Evolutionary conservation across 352 stramenopile species (phyloP).

Genomic region (Pythium catenulatum): DNA sequence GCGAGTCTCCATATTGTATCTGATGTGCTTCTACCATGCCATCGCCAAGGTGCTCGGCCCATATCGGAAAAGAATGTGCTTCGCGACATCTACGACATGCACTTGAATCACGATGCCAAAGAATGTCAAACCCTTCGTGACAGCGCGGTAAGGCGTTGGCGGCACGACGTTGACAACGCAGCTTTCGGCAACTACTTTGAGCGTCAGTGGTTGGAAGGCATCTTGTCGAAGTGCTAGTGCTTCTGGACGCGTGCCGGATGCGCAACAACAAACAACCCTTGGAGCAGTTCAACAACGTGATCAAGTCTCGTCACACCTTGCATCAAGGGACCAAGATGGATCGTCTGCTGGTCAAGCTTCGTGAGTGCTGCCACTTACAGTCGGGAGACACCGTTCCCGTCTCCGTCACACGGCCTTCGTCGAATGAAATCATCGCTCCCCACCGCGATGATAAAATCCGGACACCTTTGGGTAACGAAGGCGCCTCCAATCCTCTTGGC

Average conservation of each 20-base stretch:
- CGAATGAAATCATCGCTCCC: neutral
- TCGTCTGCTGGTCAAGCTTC: neutral
- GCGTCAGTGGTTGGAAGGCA: conserved; percentile 12
- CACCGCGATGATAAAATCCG: neutral
- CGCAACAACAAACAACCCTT: conserved; percentile 51
- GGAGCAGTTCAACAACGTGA: conserved; percentile 48
- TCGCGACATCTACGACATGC: conserved; percentile 46
- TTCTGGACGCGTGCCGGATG: conserved; percentile 20
- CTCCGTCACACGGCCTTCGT: neutral
- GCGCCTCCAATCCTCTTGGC: neutral
- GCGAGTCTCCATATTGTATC: neutral
- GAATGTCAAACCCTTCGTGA: neutral
- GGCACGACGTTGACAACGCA: neutral
- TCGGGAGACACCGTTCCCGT: neutral
- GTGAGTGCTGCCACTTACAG: conserved; percentile 4
- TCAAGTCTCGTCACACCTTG: conserved; percentile 53
- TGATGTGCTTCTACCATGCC: conserved; percentile 59
- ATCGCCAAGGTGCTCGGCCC: conserved; percentile 37
- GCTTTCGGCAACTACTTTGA: conserved; percentile 39
- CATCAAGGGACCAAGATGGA: conserved; percentile 21
- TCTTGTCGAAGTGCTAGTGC: conserved; percentile 34
- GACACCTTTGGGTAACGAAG: neutral
- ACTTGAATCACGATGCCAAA: conserved; percentile 21
- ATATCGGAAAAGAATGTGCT: conserved; percentile 23
- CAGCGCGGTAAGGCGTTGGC: neutral